Evolutionary conservation across 257 asterid species (phyloP), one percentile per base, ranked within the genome.

Genomic region (Scutellaria minor): DNA sequence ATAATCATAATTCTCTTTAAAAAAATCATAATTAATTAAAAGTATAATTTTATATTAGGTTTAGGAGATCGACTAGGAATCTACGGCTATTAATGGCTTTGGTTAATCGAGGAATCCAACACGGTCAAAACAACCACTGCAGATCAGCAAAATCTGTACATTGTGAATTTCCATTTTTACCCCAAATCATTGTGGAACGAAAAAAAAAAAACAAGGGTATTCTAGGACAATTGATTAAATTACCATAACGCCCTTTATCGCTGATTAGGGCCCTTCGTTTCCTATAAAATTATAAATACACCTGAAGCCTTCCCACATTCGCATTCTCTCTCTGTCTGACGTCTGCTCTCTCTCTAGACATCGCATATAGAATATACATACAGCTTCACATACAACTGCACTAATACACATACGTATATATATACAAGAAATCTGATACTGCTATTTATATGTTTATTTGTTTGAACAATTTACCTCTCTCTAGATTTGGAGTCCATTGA

Each of bases 271-370:
- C 73, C 82, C 72, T 4, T 60, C 54, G 24, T 73, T 73, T 74
- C 87, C 95, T 88, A 88, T 88, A n/a, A n/a, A n/a, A n/a, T n/a
- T n/a, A n/a, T n/a, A 88, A 83, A 88, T 86, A 86, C 72, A 86
- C 82, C 80, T 72, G 41, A 37, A 62, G 14, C 75, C 70, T n/a
- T 60, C 73, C 54, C 54, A 27, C 54, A 9, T 20, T 35, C 3
- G 1, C 81, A 14, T n/a, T 64, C 53, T 15, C 68, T 67, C 75
- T 44, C 78, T 56, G 63, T 57, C 70, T 63, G 75, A 62, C 63
- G 51, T 56, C 46, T 62, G 51, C 10, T 66, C 63, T 53, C 40
- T 66, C 61, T 68, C 24, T 37, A 53, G 0, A 14, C 78, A 55
- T 61, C 50, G 60, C 42, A 62, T 27, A 68, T 68, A 75, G 56